Conservation (phyloP, 208 protist species). For the Phytomonas francai region DNA sequence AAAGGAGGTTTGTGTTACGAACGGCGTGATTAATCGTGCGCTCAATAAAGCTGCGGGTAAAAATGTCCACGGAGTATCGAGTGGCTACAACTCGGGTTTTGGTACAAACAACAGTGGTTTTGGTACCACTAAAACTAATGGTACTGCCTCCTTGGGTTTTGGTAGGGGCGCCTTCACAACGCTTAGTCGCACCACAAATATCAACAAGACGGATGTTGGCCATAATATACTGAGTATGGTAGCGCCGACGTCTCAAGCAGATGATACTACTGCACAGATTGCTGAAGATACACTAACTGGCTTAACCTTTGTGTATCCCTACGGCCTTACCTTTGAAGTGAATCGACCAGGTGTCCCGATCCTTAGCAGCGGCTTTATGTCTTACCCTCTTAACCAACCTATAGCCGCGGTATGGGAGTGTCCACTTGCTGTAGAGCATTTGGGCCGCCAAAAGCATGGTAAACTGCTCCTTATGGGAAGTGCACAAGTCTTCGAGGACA, state of each 20-base stretch:
- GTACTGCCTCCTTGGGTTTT: slow-evolving; percentile 9
- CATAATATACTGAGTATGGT: slow-evolving; percentile 23
- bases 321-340: slow-evolving; percentile 92
- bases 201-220: slow-evolving; percentile 21
- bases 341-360: slow-evolving; percentile 90
- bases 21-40: slow-evolving; percentile 93
- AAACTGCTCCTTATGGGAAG: slow-evolving; percentile 89
- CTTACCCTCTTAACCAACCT: slow-evolving; percentile 93
- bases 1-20: slow-evolving; percentile 91
- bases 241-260: slow-evolving; percentile 3
- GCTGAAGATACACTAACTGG: neutral
- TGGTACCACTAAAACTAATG: slow-evolving; percentile 1
- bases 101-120: slow-evolving; percentile 2
- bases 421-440: slow-evolving; percentile 57
- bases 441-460: slow-evolving; percentile 72
- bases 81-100: neutral
- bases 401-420: slow-evolving; percentile 80
- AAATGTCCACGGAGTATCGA: slow-evolving; percentile 40
- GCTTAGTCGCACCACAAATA: slow-evolving; percentile 53
- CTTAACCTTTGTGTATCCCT: slow-evolving; percentile 92
- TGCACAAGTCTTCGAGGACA: slow-evolving; percentile 88
- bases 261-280: neutral
- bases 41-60: slow-evolving; percentile 92
- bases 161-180: slow-evolving; percentile 22
- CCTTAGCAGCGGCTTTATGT: slow-evolving; percentile 92